Base-by-base conservation (phyloP, 2,329 filamentous ascomycete species). In the Pyrenochaeta sp. region DNA sequence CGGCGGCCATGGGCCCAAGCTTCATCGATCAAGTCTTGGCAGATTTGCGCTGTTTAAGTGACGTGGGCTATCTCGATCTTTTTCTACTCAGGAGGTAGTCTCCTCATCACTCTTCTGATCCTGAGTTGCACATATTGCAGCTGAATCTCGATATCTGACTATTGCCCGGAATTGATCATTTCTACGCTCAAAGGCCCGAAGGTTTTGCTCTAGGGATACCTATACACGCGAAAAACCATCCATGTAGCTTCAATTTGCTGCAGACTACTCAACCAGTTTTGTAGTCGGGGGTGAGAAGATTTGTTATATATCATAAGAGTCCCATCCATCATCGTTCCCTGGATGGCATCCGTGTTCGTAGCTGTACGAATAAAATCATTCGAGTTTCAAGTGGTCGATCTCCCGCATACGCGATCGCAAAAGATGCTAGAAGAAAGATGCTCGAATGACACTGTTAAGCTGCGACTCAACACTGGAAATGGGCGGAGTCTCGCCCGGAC, bases 1-100 rank as follows among this genome's bases (percentile, higher is more conserved):
- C 61, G 61, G 60, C 60, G 40, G 27, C 46, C 46, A 28, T 32
- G 15, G 50, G 47, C 28, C 28, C 28, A 54, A 64, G 61, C 61
- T 61, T 50, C 52, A 50, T 52, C 50, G 37, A 50, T 19, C 22
- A 27, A 19, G 40, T 37, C 53, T 61, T 61, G 58, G 58, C 61
- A 27, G 39, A 22, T 54, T 53, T 53, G 50, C 50, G 50, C 10
- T 45, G 50, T 52, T 45, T 52, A 19, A 19, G 39, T 52, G 50
- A 25, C 15, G 27, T 43, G 24, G 48, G 25, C 8, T 28, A 49
- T 30, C 5, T 8, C 48, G 28, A 24, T 46, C 19, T 5, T n/a
- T 22, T 36, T 10, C 15, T 10, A 44, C 42, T 28, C 6, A 7
- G 25, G 15, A 39, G 8, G 36, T 12, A 36, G 5, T 39, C 15